These are phyloP conservation scores for Hirsutella minnesotensis DNA, from an alignment of 2,329 filamentous ascomycete genomes.

Conservation along the genomic window DNA sequence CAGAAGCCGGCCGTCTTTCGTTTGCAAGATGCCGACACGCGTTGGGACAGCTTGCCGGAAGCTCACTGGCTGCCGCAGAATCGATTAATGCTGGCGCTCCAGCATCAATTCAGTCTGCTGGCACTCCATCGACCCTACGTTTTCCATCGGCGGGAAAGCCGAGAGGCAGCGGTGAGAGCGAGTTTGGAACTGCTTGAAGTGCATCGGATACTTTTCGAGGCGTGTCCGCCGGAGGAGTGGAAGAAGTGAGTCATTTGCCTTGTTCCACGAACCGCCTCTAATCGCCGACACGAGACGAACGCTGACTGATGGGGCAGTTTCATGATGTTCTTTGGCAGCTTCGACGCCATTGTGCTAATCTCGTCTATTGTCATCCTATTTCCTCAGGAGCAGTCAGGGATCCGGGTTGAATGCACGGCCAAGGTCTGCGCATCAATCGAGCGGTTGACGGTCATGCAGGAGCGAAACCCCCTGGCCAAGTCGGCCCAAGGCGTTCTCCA, in stretches of 20 bases:
- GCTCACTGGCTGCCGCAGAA: constrained; percentile 38
- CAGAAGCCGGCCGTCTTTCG: constrained; percentile 41
- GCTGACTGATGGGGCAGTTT: constrained; percentile 22
- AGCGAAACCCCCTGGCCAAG: constrained; percentile 39
- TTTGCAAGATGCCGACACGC: constrained; percentile 41
- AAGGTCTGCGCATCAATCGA: constrained; percentile 49
- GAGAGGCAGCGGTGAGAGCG: constrained; percentile 43
- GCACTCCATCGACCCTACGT: constrained; percentile 51
- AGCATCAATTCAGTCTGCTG: constrained; percentile 42
- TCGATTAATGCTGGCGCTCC: constrained; percentile 34
- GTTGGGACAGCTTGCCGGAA: constrained; percentile 41
- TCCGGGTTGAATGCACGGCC: constrained; percentile 33
- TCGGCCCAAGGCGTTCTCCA: constrained; percentile 42
- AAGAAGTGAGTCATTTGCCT: constrained; percentile 18
- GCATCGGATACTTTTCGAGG: constrained; percentile 37
- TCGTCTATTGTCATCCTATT: constrained; percentile 51
- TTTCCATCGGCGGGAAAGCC: constrained; percentile 41
- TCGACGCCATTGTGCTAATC: constrained; percentile 50
- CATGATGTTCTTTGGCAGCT: constrained; percentile 49
- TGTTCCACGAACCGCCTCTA: background rate
- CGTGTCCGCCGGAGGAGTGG: constrained; percentile 37
- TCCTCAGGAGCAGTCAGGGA: constrained; percentile 39
- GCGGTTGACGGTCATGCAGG: constrained; percentile 43
- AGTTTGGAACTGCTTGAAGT: constrained; percentile 42
- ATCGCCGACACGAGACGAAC: background rate